A percentile compares a stretch with the other conserved stretches of the same genome.
Conservation (phyloP, 805 yeast genomes). For the Saturnispora mendoncae region DNA sequence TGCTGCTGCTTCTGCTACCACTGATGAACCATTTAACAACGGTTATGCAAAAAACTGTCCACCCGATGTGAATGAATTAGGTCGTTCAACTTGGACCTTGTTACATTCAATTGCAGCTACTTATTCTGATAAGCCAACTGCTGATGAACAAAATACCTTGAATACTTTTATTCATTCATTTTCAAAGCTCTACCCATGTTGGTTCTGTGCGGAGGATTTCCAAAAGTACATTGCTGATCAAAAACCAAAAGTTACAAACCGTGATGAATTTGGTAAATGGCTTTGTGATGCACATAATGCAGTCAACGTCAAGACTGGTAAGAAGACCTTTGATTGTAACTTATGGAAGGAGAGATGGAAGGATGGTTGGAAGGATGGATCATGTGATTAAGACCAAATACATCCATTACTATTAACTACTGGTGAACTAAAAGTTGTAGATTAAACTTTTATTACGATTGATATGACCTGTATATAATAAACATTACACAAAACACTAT, state of each 20-base stretch:
- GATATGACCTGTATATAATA: background rate
- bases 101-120: conserved; percentile 85
- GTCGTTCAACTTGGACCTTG: conserved; percentile 86
- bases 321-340: conserved; percentile 76
- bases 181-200: conserved; percentile 82
- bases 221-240: conserved; percentile 43
- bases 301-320: conserved; percentile 82
- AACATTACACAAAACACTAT: conserved; percentile 3
- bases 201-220: conserved; percentile 88
- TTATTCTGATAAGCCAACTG: conserved; percentile 65
- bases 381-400: conserved; percentile 32
- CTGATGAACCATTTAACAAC: conserved; percentile 14
- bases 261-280: conserved; percentile 84
- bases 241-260: conserved; percentile 51
- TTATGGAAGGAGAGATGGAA: conserved; percentile 93
- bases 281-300: conserved; percentile 91
- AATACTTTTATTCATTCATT: conserved; percentile 58
- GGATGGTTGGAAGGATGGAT: conserved; percentile 80
- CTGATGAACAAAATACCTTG: conserved; percentile 61
- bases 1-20: conserved; percentile 16
- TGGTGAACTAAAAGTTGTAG: background rate
- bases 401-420: background rate
- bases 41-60: conserved; percentile 53
- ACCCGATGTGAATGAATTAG: conserved; percentile 75
- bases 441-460: conserved; percentile 1